A percentile compares a stretch with the other conserved stretches of the same genome.
These are phyloP conservation scores for Elsinoe fawcettii DNA, from an alignment of 2,329 filamentous ascomycete species.

Conservation along the genomic window DNA sequence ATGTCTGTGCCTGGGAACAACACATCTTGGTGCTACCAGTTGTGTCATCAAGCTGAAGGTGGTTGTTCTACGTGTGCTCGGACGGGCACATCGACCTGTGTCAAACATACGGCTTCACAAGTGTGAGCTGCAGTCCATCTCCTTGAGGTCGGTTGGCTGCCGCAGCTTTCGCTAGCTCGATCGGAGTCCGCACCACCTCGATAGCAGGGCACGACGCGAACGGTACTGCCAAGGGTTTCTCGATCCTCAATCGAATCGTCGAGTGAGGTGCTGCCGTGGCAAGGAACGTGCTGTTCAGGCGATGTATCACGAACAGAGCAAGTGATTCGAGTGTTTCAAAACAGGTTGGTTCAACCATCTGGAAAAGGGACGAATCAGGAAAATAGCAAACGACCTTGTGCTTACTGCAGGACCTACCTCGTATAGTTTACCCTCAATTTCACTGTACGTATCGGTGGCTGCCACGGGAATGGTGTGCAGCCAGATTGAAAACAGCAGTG, in stretches of 20 bases:
- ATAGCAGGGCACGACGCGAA: slow-evolving; percentile 65
- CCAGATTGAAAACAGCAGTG: slow-evolving; percentile 55
- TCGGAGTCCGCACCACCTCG: slow-evolving; percentile 40
- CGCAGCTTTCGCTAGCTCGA: slow-evolving; percentile 8
- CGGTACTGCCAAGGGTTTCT: slow-evolving; percentile 66
- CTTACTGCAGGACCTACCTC: slow-evolving; percentile 42
- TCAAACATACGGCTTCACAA: slow-evolving; percentile 1
- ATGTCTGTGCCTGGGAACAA: background rate
- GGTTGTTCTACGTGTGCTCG: too few species aligned
- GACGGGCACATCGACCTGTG: background rate
- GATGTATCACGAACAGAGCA: slow-evolving; percentile 37
- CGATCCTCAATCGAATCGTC: slow-evolving; percentile 54
- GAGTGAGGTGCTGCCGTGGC: slow-evolving; percentile 32
- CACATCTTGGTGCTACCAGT: background rate
- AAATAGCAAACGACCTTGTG: background rate
- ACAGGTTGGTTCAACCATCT: slow-evolving; percentile 36
- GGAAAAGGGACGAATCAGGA: background rate
- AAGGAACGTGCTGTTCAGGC: slow-evolving; percentile 30
- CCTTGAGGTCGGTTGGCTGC: background rate
- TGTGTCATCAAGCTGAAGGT: background rate
- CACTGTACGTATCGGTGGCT: slow-evolving; percentile 43
- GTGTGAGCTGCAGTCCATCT: background rate
- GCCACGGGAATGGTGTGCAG: slow-evolving; percentile 45
- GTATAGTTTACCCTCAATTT: slow-evolving; percentile 53
- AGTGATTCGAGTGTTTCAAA: slow-evolving; percentile 44